Evolutionary conservation across 768 basidiomycete genomes (phyloP), one percentile per base, ranked within the genome.

Genomic region (Pholiota conissans): DNA sequence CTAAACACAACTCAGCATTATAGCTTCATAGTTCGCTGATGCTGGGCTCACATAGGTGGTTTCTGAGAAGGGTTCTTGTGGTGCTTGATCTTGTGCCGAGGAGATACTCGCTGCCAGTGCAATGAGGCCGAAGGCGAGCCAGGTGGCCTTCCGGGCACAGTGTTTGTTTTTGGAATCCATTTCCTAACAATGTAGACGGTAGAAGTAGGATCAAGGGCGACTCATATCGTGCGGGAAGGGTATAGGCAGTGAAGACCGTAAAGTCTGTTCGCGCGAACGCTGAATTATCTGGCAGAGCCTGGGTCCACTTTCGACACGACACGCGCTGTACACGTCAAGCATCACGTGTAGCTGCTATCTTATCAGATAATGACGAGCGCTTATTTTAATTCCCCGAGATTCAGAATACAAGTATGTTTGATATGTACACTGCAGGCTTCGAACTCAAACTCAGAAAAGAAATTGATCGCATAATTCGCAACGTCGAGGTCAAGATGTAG

Each of bases 41-140:
- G 27, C 16, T 30, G 49, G 26, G 61, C 57, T 64, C 65, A 74
- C 74, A 65, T 68, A 65, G 42, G 65, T 65, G 42, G 64, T 67
- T 57, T 72, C 67, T 47, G 67, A 61, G 54, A 65, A 39, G 51
- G 69, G 52, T 52, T 68, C 66, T 49, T 76, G 76, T 11, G 70
- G 68, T 56, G 59, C 45, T 52, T 68, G 60, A 48, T 73, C 73
- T 55, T 77, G 78, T 49, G 79, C 78, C 52, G 80, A 76, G 30
- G 77, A 75, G 53, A 79, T 62, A 73, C 42, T 78, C 67, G 26
- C 76, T 37, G 79, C 71, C 22, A 86, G 67, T 54, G 80, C 80
- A 62, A 85, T 72, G 61, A 87, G 75, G 56, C 81, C 82, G 70
- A 85, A 84, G 49, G 83, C 83, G 45, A 86, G 68, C 84, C 85